phyloP scores from a whole-genome alignment of 1,284 basidiomycete species.

The Ustilago bromivora region DNA sequence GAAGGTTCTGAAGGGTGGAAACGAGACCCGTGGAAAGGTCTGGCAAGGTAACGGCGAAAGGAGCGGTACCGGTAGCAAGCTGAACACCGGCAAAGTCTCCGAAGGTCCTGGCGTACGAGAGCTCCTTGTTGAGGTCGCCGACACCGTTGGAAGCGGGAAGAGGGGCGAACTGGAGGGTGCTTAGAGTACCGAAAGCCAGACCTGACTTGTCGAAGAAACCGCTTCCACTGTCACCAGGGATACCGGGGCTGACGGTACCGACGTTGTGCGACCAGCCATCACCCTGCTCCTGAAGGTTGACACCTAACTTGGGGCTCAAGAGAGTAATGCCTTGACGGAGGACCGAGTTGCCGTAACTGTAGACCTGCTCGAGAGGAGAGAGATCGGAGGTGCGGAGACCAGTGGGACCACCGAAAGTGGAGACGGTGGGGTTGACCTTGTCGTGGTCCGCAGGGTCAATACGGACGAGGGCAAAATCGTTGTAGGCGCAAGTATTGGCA shows the following conservation, averaged over 20 bases:
- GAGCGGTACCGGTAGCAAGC: slow-evolving; percentile 47
- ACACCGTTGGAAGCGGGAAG: slow-evolving; percentile 51
- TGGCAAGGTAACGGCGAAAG: slow-evolving; percentile 48
- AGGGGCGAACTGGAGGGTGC: slow-evolving; percentile 54
- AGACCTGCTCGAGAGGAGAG: slow-evolving; percentile 40
- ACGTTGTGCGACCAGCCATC: slow-evolving; percentile 56
- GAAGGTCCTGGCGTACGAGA: slow-evolving; percentile 44
- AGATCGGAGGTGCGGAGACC: slow-evolving; percentile 40
- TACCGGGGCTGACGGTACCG: slow-evolving; percentile 44
- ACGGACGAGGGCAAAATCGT: slow-evolving; percentile 52
- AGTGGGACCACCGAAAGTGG: slow-evolving; percentile 52
- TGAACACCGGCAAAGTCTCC: slow-evolving; percentile 48
- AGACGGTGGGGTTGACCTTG: slow-evolving; percentile 56
- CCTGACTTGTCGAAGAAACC: slow-evolving; percentile 52
- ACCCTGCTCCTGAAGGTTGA: slow-evolving; percentile 39
- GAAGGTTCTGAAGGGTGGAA: slow-evolving; percentile 14
- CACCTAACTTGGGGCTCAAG: slow-evolving; percentile 57
- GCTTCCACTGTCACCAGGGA: slow-evolving; percentile 55
- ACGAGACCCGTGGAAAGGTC: slow-evolving; percentile 28
- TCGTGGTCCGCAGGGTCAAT: slow-evolving; percentile 55
- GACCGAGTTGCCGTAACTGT: slow-evolving; percentile 58
- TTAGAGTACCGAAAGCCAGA: slow-evolving; percentile 47
- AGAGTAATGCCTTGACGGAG: slow-evolving; percentile 51
- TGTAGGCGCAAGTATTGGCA: slow-evolving; percentile 50
- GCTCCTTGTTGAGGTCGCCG: slow-evolving; percentile 43